A percentile compares a stretch with the other conserved stretches of the same genome.
These are phyloP conservation scores for Rhizoclosmatium globosum DNA, from an alignment of 192 early-diverging fungal species.

Conservation along the genomic window DNA sequence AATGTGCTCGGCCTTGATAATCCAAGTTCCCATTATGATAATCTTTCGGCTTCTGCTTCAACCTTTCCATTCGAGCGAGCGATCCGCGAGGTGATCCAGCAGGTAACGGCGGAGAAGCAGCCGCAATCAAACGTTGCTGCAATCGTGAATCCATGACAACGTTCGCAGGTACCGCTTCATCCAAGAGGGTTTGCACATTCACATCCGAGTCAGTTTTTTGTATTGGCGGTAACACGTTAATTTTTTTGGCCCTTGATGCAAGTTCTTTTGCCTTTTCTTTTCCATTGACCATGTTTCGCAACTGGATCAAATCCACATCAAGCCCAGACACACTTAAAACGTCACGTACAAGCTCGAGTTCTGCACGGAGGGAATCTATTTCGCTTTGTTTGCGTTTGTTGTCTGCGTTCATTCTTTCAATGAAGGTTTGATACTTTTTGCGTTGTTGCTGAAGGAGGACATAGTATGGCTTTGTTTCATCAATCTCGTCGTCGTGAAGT, in stretches of 20 bases:
- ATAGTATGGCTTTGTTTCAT: slow-evolving; percentile 38
- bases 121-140: background rate
- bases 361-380: slow-evolving; percentile 50
- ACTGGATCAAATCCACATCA: slow-evolving; percentile 44
- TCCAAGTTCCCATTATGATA: slow-evolving; percentile 36
- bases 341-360: slow-evolving; percentile 46
- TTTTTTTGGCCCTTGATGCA: slow-evolving; percentile 32
- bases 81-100: background rate
- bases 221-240: slow-evolving; percentile 39
- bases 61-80: background rate
- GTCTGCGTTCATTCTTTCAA: slow-evolving; percentile 51
- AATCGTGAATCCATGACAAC: slow-evolving; percentile 18
- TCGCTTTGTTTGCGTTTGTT: slow-evolving; percentile 53
- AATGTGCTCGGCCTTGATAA: slow-evolving; percentile 29
- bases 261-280: slow-evolving; percentile 12
- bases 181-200: background rate
- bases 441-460: slow-evolving; percentile 52
- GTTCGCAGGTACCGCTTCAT: background rate
- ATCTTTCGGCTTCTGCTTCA: slow-evolving; percentile 20
- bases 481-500: background rate
- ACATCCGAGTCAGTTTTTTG: background rate
- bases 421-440: slow-evolving; percentile 50
- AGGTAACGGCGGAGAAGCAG: background rate
- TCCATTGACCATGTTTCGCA: slow-evolving; percentile 35
- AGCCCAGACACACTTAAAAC: slow-evolving; percentile 45